Percentiles rank a stretch among this genome's conserved stretches.
Evolutionary conservation across 306 rosid genomes (phyloP).

Genomic region (Bauhinia variegata): DNA sequence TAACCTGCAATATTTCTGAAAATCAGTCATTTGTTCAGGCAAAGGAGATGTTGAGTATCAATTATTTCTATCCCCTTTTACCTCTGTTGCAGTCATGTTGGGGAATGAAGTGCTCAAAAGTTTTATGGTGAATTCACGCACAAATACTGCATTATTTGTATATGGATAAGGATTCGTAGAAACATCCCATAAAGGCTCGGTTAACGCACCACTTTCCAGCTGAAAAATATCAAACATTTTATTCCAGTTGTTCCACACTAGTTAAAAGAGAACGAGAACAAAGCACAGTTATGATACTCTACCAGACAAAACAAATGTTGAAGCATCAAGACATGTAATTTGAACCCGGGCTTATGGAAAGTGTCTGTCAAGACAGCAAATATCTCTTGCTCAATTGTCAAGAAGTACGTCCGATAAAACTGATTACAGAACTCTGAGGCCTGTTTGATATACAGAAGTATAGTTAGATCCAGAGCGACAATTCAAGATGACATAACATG

Average conservation of each 20-base stretch:
- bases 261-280: neutral
- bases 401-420: slow-evolving; percentile 75
- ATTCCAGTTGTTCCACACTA: neutral
- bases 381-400: slow-evolving; percentile 88
- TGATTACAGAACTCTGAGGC: slow-evolving; percentile 93
- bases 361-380: slow-evolving; percentile 96
- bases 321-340: slow-evolving; percentile 94
- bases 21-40: slow-evolving; percentile 23
- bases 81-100: slow-evolving; percentile 94
- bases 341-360: slow-evolving; percentile 97
- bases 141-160: slow-evolving; percentile 72
- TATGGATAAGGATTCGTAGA: slow-evolving; percentile 62
- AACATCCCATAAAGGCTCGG: slow-evolving; percentile 93
- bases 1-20: slow-evolving; percentile 57
- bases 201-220: slow-evolving; percentile 79
- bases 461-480: slow-evolving; percentile 18
- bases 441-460: slow-evolving; percentile 47
- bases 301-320: slow-evolving; percentile 97
- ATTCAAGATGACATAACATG: neutral
- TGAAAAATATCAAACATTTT: slow-evolving; percentile 39
- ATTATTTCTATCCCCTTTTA: slow-evolving; percentile 36
- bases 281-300: slow-evolving; percentile 28
- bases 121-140: slow-evolving; percentile 87
- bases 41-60: slow-evolving; percentile 6
- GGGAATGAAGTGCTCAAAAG: slow-evolving; percentile 93